Evolutionary conservation across 1,284 basidiomycete genomes (phyloP).

Genomic region (Microbotryum saponariae): DNA sequence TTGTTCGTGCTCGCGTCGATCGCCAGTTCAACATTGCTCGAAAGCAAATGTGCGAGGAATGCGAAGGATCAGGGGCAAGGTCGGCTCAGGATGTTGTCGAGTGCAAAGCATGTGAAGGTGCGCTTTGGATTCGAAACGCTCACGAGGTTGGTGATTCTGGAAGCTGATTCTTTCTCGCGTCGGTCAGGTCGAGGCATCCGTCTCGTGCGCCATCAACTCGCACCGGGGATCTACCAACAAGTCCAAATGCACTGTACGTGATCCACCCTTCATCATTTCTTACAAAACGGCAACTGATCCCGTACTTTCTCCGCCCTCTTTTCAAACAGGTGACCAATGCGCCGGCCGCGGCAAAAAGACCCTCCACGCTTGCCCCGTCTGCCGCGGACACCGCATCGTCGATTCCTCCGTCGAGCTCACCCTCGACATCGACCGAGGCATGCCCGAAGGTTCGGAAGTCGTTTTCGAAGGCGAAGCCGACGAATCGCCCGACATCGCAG

Average conservation of each 20-base stretch:
- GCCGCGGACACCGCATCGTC: constrained; percentile 70
- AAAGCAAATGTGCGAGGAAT: constrained; percentile 81
- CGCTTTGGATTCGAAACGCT: no score
- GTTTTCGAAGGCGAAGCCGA: constrained; percentile 88
- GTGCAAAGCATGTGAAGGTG: constrained; percentile 63
- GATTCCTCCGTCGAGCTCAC: constrained; percentile 56
- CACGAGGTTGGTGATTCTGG: no score
- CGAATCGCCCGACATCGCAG: constrained; percentile 83
- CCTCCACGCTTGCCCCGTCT: constrained; percentile 61
- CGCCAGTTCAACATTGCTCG: constrained; percentile 80
- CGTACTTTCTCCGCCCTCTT: no score
- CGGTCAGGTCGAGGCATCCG: constrained; percentile 61
- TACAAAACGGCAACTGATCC: no score
- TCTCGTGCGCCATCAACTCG: constrained; percentile 76
- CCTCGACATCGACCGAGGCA: constrained; percentile 72
- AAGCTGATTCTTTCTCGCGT: no score
- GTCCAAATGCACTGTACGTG: constrained; percentile 33
- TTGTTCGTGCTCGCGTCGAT: neutral
- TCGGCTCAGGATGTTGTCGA: constrained; percentile 74
- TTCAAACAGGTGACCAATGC: constrained; percentile 57
- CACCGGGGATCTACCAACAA: constrained; percentile 38
- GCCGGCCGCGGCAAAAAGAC: constrained; percentile 72
- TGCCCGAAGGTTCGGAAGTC: constrained; percentile 83
- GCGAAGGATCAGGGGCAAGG: constrained; percentile 82
- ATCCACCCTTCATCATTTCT: no score